Evolutionary conservation across 176 grass and related monocot genomes (phyloP).

Genomic region (Secale cereale): DNA sequence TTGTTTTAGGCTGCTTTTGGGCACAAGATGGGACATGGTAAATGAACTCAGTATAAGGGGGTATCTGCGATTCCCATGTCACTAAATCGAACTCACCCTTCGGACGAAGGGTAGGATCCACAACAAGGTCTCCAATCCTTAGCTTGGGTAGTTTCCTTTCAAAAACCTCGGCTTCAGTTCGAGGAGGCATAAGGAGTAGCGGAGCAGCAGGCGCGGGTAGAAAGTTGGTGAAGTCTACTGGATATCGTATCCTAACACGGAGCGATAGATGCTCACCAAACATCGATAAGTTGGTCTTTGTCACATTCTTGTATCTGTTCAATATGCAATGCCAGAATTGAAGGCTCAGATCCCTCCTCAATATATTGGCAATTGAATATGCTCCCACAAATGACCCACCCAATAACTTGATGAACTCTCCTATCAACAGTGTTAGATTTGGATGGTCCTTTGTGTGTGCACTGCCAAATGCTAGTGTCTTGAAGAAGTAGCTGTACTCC

Average conservation of each 20-base stretch:
- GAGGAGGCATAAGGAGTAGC: neutral
- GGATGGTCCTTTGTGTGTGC: neutral
- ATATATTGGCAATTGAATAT: neutral
- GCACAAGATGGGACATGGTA: neutral
- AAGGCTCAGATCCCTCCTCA: neutral
- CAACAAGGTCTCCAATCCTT: neutral
- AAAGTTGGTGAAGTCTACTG: neutral
- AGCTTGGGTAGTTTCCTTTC: neutral
- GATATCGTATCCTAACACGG: neutral
- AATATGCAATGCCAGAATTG: neutral
- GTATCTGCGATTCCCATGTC: neutral
- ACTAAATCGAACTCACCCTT: neutral
- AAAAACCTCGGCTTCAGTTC: neutral
- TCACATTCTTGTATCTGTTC: neutral
- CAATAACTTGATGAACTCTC: neutral
- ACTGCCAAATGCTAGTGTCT: constrained; percentile 10
- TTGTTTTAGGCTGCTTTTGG: neutral
- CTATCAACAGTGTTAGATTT: neutral
- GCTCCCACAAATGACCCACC: neutral
- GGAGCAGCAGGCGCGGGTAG: neutral
- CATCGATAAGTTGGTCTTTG: neutral
- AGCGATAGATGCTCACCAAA: neutral
- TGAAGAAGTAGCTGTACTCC: neutral
- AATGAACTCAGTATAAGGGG: neutral
- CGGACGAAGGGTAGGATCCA: neutral